Evolutionary conservation across 2,329 filamentous ascomycete genomes (phyloP), one percentile per base, ranked within the genome.

Genomic region (Neonectria coccinea): DNA sequence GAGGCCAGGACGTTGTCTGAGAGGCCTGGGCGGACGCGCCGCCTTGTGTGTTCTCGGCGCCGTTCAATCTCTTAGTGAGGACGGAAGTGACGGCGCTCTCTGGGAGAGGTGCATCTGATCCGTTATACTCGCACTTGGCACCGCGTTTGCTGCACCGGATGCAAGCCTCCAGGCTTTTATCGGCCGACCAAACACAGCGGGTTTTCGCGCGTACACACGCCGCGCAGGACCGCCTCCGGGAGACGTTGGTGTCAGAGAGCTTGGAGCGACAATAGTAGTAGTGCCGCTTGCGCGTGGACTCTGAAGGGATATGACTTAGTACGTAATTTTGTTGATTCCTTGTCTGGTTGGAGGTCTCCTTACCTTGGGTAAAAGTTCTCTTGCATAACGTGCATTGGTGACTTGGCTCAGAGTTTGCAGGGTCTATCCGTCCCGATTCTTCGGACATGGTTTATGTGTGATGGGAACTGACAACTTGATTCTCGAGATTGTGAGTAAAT

Each of bases 221-320:
- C 3, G n/a, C n/a, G 39, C 39, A 42, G n/a, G 39, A 42, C 10
- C 39, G 39, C 39, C 39, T 20, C 4, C 39, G 39, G 18, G 39
- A 42, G 8, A 20, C n/a, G n/a, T 42, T 42, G 7, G 39, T 42
- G 39, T 42, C 39, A 42, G 39, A 42, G n/a, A 20, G n/a, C n/a
- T 42, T 42, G 39, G 39, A n/a, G n/a, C 39, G 39, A 42, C 39
- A 42, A 11, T 42, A 42, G 39, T 42, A 42, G n/a, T 42, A 42
- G n/a, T 42, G 39, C 12, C 39, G 39, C n/a, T 42, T 42, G 8
- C 39, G 16, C n/a, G 39, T 42, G n/a, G 39, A 42, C 39, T 42
- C 39, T 42, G 10, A 42, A 20, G 4, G 39, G n/a, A 10, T 10
- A n/a, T 25, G 5, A 25, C 6, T 42, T 12, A 42, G n/a, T 20